Percentiles rank a stretch among this genome's conserved stretches.
Evolutionary conservation across 768 basidiomycete species (phyloP).

Genomic region (Pisolithus sp.): DNA sequence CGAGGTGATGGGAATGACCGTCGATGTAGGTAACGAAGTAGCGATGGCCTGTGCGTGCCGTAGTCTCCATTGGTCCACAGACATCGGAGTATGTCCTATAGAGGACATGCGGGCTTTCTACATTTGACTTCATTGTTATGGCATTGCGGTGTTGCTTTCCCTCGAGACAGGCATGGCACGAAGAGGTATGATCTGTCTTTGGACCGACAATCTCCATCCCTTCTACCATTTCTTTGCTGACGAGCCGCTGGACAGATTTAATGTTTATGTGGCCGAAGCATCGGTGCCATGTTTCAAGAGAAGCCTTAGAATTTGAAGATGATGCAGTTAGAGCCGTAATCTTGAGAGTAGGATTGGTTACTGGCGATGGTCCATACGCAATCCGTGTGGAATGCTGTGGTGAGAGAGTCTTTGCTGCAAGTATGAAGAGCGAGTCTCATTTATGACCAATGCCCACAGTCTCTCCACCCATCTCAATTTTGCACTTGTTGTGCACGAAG

Average conservation of each 20-base stretch:
- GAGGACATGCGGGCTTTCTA: not conserved
- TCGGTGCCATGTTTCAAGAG: not conserved
- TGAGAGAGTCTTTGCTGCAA: not conserved
- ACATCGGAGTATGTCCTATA: constrained; percentile 13
- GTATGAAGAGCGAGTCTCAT: constrained; percentile 1
- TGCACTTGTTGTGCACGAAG: not conserved
- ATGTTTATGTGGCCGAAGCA: not conserved
- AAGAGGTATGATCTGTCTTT: not conserved
- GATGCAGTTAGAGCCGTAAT: not conserved
- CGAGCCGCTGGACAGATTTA: not conserved
- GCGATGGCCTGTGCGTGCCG: not conserved
- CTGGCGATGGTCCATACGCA: not conserved
- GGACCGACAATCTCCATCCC: not conserved
- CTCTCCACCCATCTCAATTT: not conserved
- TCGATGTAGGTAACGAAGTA: constrained; percentile 20
- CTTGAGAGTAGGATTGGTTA: not conserved
- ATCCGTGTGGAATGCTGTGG: not conserved
- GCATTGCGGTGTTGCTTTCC: constrained; percentile 17
- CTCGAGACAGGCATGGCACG: constrained; percentile 15
- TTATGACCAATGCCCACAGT: not conserved
- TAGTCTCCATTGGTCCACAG: constrained; percentile 13
- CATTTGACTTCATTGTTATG: constrained; percentile 6
- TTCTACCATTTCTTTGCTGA: constrained; percentile 3
- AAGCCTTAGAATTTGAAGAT: not conserved
- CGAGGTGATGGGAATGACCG: constrained; percentile 10